Evolutionary conservation across 495 filamentous ascomycete genomes (phyloP).

Genomic region (Aspergillus leporis): DNA sequence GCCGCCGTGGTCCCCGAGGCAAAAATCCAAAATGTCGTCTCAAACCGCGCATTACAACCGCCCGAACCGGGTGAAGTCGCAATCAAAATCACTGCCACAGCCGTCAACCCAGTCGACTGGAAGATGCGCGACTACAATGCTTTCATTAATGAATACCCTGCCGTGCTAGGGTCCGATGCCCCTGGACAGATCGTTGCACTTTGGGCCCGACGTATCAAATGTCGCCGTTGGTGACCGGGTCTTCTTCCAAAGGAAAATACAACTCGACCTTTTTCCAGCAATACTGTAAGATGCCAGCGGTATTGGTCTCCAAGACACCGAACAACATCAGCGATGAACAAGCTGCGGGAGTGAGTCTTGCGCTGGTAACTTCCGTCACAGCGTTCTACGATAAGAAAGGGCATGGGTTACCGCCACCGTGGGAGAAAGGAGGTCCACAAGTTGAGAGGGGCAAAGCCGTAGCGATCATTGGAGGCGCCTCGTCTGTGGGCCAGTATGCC

Average conservation of each 20-base stretch:
- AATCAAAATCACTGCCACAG: constrained; percentile 45
- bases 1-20: constrained; percentile 19
- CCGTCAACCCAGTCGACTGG: constrained; percentile 47
- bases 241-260: constrained; percentile 30
- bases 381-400: constrained; percentile 33
- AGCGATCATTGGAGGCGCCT: constrained; percentile 49
- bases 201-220: constrained; percentile 33
- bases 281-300: constrained; percentile 31
- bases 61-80: constrained; percentile 12
- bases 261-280: constrained; percentile 46
- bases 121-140: constrained; percentile 33
- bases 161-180: constrained; percentile 43
- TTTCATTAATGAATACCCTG: constrained; percentile 33
- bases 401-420: constrained; percentile 19
- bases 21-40: constrained; percentile 5
- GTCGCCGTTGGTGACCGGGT: constrained; percentile 37
- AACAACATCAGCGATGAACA: constrained; percentile 38
- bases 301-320: constrained; percentile 33
- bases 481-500: constrained; percentile 41
- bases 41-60: constrained; percentile 9
- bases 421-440: constrained; percentile 24
- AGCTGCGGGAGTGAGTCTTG: constrained; percentile 42
- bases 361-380: constrained; percentile 31
- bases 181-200: constrained; percentile 35
- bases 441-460: constrained; percentile 31